Evolutionary conservation across 1,139 yeast genomes (phyloP), one percentile per base, ranked within the genome.

Genomic region (Zygoascus sp.): DNA sequence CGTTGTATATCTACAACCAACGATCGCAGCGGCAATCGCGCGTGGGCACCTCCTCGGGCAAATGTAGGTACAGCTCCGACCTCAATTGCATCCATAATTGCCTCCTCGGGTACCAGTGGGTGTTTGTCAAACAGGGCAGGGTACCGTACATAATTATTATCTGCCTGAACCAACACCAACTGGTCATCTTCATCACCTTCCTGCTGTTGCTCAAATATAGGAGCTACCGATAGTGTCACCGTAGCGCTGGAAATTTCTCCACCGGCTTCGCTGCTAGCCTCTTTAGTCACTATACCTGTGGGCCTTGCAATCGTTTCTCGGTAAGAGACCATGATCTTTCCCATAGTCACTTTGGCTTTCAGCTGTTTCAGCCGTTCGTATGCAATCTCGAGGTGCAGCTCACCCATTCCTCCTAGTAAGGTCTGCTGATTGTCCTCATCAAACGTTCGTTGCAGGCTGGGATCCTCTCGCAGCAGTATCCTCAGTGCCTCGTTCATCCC

Each of bases 341-440:
- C 89, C 44, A 89, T 74, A 42, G 81, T 81, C 0, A 86, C 84
- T 50, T 81, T 80, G 2, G 95, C 96, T 61, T 83, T 83, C 75
- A 90, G 75, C 52, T 88, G 96, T 46, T 78, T 79, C 44, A 92
- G 73, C 49, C 97, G 72, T 56, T 88, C 95, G 46, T 76, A 75
- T 1, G 94, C 85, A 55, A 92, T 89, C 56, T 92, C 97, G 46
- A 92, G 73, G 65, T 92, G 98, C 45, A 92, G 71, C 46, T 89
- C 96, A 15, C 97, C 98, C 97, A 92, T 89, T 2, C 98, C 99
- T 45, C 95, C 81, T 30, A 92, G 65, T 23, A 89, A 73, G 0
- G 89, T 81, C 65, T 92, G 97, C 0, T 96, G 96, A 49, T 86
- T 72, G 51, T 90, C 97, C 53, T 86, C 95, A 60, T 92, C 97